Conservation (phyloP, 345 rosid genomes). For the Mallotus nudiflorus region DNA sequence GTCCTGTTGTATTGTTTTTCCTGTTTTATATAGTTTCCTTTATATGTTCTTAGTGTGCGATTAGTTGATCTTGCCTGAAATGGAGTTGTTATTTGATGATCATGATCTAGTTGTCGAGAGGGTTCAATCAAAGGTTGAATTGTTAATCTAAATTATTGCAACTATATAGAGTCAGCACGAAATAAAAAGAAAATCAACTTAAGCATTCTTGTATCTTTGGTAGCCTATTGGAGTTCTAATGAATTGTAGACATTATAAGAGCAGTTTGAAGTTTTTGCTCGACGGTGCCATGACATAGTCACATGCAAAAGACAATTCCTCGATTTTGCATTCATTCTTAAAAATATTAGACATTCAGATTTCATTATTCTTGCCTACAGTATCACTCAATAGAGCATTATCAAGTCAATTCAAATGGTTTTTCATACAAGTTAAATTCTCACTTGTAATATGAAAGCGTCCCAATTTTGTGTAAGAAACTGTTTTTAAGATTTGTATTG, state of each 20-base stretch:
- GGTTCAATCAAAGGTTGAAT: background rate
- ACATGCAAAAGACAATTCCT: background rate
- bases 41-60: background rate
- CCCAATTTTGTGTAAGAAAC: background rate
- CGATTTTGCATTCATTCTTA: background rate
- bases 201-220: no score
- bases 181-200: background rate
- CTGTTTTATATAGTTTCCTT: background rate
- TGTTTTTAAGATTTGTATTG: background rate
- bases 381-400: no score
- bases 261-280: background rate
- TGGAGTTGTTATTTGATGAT: background rate
- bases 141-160: background rate
- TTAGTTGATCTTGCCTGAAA: no score
- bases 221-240: background rate
- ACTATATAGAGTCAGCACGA: background rate
- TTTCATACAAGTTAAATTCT: no score
- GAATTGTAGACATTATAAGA: background rate
- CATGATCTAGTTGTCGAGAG: background rate
- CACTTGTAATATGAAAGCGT: no score
- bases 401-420: no score
- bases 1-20: background rate
- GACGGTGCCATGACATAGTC: no score
- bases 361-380: background rate
- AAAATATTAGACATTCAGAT: background rate